Base-by-base conservation (phyloP, 1,284 basidiomycete genomes). In the Mrakiaceae sp. region DNA sequence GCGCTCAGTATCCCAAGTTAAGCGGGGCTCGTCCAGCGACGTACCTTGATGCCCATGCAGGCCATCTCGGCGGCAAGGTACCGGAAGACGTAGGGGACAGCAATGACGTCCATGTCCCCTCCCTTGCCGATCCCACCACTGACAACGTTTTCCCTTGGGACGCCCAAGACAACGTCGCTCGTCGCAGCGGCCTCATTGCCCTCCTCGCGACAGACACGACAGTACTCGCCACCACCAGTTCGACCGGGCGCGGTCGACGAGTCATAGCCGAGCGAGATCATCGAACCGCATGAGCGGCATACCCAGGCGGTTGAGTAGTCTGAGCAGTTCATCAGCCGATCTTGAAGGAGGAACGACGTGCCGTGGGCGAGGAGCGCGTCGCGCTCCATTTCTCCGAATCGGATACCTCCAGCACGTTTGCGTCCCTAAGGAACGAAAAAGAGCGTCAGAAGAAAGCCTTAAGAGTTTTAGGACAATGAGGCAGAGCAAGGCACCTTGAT, bases 371-470 rank as follows among this genome's bases (percentile, higher is more conserved):
- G 90, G 61, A 98, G 82, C 12, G 96, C 95, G 74, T 99, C 96
- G 66, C 96, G 89, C 78, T 99, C 96, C 96, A 99, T 99, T 79
- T 99, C 96, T 71, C 96, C 96, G 77, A 99, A 98, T 69, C 96
- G 94, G 72, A 99, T 98, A 76, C 96, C 96, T 74, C 96, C 96
- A 51, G 90, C 92, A 64, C 94, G 88, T 84, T 98, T 98, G 69
- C 96, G 87, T 66, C 96, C 96, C 90, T 96, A 11, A 47, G 49
- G 52, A 42, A 57, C 64, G 52, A 66, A 40, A 53, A 9, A 11
- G 49, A 48, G 40, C 2, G 51, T 58, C 53, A 58, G 51, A 27
- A 47, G 16, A n/a, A 43, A 44, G 42, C n/a, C 3, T 40, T 12
- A 40, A 44, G 40, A 68, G 65, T 67, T 62, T 50, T 43, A 60